Evolutionary conservation across 352 stramenopile genomes (phyloP).

Genomic region (Albugo laibachii): DNA sequence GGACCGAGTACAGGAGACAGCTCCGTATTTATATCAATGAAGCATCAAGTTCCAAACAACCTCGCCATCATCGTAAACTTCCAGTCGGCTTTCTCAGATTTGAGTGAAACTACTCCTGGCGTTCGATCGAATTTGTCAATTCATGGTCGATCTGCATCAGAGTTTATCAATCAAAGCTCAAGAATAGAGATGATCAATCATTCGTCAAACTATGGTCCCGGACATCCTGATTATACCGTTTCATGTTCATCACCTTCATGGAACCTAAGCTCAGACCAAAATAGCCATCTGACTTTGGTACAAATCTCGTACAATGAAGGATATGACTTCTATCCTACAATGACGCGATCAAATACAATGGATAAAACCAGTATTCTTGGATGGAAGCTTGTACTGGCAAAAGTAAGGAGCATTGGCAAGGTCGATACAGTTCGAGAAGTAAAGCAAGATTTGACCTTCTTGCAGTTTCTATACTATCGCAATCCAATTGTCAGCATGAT

Average conservation of each 20-base stretch:
- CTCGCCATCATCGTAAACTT: constrained; percentile 36
- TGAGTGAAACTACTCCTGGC: constrained; percentile 9
- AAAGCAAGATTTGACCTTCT: constrained; percentile 33
- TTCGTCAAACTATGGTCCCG: not conserved
- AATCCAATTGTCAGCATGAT: constrained; percentile 24
- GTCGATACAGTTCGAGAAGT: constrained; percentile 9
- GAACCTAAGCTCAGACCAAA: constrained; percentile 9
- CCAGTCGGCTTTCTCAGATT: constrained; percentile 12
- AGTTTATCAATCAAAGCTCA: not conserved
- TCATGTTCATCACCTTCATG: constrained; percentile 25
- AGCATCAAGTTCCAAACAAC: constrained; percentile 30
- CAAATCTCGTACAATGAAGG: constrained; percentile 50
- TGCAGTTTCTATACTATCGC: constrained; percentile 63
- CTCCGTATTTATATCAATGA: constrained; percentile 35
- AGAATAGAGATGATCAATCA: too few species aligned
- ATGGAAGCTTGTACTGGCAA: not conserved
- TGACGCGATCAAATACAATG: constrained; percentile 7
- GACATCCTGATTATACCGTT: constrained; percentile 19
- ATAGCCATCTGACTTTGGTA: constrained; percentile 36
- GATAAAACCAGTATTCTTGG: not conserved
- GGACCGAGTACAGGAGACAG: constrained; percentile 38
- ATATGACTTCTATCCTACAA: constrained; percentile 21
- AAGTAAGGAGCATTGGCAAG: not conserved
- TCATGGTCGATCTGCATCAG: too few species aligned
- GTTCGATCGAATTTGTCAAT: not conserved